Percentiles rank a stretch among this genome's conserved stretches.
Conservation (phyloP, 768 basidiomycete species). For the Phlebiopsis flavidoalba region DNA sequence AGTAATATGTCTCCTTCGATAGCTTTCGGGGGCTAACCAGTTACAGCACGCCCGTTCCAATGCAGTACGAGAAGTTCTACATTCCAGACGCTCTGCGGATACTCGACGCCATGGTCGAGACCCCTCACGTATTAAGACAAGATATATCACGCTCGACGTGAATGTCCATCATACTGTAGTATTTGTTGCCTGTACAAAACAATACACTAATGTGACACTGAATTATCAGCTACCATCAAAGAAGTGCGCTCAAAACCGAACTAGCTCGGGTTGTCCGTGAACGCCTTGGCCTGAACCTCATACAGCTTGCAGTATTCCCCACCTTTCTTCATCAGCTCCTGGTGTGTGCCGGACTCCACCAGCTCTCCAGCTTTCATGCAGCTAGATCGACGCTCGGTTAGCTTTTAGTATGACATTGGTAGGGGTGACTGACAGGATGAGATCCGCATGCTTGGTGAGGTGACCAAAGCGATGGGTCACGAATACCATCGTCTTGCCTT, state of each 20-base stretch:
- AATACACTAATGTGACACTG: background rate
- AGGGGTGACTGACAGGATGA: slow-evolving; percentile 39
- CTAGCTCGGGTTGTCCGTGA: background rate
- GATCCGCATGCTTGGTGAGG: slow-evolving; percentile 42
- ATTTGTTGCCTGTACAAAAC: background rate
- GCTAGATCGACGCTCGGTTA: slow-evolving; percentile 9
- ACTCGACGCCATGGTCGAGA: slow-evolving; percentile 80
- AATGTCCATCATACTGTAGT: background rate
- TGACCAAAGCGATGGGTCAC: slow-evolving; percentile 53
- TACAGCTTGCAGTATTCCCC: slow-evolving; percentile 32
- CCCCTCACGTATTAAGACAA: slow-evolving; percentile 56
- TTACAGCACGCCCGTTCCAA: slow-evolving; percentile 68
- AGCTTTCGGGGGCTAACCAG: slow-evolving; percentile 2
- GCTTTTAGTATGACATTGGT: background rate
- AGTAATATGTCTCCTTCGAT: slow-evolving; percentile 32
- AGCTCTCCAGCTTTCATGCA: slow-evolving; percentile 29
- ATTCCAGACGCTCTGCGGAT: slow-evolving; percentile 84
- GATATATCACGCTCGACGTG: background rate
- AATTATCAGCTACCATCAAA: background rate
- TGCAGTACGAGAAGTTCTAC: slow-evolving; percentile 90
- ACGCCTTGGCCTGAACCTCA: slow-evolving; percentile 16
- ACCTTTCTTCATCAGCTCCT: slow-evolving; percentile 20
- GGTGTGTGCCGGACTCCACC: slow-evolving; percentile 30
- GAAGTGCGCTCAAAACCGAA: too few species aligned
- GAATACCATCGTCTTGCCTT: slow-evolving; percentile 51